These are phyloP conservation scores for Fusarium lyarnte DNA, from an alignment of 2,329 filamentous ascomycete genomes.

Conservation along the genomic window DNA sequence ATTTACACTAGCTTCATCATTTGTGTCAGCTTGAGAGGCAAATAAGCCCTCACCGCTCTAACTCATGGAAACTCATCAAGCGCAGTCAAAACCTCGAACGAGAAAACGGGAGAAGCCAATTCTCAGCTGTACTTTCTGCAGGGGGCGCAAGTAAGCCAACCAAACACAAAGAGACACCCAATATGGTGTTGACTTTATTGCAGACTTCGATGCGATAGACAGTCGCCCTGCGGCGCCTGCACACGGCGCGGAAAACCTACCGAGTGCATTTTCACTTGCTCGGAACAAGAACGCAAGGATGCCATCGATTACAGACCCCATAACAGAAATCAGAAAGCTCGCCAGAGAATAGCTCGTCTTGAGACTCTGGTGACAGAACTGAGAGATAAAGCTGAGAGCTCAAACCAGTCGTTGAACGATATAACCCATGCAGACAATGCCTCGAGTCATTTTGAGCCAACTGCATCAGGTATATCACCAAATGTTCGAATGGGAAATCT, in stretches of 20 bases:
- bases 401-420: background rate
- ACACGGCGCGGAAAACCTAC: background rate
- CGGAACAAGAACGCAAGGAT: conserved; percentile 29
- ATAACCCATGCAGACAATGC: background rate
- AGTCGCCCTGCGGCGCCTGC: conserved; percentile 18
- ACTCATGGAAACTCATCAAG: background rate
- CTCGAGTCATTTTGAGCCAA: background rate
- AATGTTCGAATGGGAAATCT: conserved; percentile 1
- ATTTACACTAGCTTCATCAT: background rate
- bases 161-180: background rate
- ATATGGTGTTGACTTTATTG: background rate
- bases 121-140: conserved; percentile 6
- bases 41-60: background rate
- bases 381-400: conserved; percentile 11
- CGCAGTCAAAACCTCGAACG: background rate
- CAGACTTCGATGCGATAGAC: conserved; percentile 19
- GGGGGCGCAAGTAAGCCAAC: conserved; percentile 3
- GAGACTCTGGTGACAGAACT: conserved; percentile 29
- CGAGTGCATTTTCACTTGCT: conserved; percentile 9
- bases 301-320: conserved; percentile 27
- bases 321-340: conserved; percentile 12
- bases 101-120: conserved; percentile 3
- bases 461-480: background rate
- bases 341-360: conserved; percentile 27
- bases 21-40: background rate